Conservation (phyloP, 2,329 filamentous ascomycete species). For the Cladosporium sp. region DNA sequence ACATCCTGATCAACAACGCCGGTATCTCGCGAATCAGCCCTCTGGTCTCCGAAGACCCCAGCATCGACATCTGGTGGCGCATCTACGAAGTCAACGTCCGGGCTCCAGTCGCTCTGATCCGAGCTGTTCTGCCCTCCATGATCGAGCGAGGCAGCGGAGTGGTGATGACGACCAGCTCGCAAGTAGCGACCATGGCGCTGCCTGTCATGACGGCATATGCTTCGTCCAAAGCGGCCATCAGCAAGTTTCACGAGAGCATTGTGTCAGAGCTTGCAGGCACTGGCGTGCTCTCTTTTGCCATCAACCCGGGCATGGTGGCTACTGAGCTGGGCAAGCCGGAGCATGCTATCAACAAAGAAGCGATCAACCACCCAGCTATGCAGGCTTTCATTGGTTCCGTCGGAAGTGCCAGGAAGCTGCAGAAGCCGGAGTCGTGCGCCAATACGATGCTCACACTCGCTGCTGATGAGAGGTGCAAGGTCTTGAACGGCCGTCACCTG, state of each 20-base stretch:
- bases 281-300: constrained; percentile 18
- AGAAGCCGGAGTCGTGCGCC: constrained; percentile 16
- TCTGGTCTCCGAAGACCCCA: constrained; percentile 12
- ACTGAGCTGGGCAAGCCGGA: constrained; percentile 17
- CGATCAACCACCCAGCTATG: constrained; percentile 15
- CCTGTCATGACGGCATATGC: constrained; percentile 23
- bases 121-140: constrained; percentile 23
- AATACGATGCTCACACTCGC: constrained; percentile 19
- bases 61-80: constrained; percentile 24
- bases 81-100: constrained; percentile 24
- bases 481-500: constrained; percentile 18
- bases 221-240: constrained; percentile 23
- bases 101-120: constrained; percentile 20
- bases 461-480: constrained; percentile 17
- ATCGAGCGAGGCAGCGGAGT: constrained; percentile 17
- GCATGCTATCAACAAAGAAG: constrained; percentile 16
- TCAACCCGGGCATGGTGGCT: constrained; percentile 19
- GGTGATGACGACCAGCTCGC: constrained; percentile 17
- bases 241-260: constrained; percentile 23
- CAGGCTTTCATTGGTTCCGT: constrained; percentile 12
- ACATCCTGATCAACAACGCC: constrained; percentile 19
- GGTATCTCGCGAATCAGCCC: constrained; percentile 17
- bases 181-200: constrained; percentile 14
- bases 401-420: constrained; percentile 5
- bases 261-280: constrained; percentile 19